Evolutionary conservation across 306 rosid genomes (phyloP).

Genomic region (Glycine soja): DNA sequence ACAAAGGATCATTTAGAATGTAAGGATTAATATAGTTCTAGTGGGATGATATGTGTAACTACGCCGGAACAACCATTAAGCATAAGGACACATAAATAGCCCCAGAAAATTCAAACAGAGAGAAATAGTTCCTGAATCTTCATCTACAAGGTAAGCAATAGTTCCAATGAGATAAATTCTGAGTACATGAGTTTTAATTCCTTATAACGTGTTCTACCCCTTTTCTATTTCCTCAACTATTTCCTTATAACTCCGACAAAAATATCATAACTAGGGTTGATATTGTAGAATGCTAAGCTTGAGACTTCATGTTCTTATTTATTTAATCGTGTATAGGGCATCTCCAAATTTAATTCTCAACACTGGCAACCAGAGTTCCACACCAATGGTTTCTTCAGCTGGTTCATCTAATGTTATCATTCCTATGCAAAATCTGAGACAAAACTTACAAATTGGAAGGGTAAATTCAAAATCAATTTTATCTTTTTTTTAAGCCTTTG

Average conservation of each 20-base stretch:
- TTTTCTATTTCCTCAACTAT: neutral
- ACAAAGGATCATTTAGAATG: too few relatives aligned
- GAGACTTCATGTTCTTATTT: too few relatives aligned
- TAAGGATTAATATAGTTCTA: too few relatives aligned
- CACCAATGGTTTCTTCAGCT: neutral
- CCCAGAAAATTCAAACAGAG: too few relatives aligned
- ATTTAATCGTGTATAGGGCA: neutral
- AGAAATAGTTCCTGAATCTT: too few relatives aligned
- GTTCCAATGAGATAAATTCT: neutral
- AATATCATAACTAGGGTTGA: neutral
- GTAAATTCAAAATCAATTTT: slow-evolving; percentile 27
- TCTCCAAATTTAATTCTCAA: neutral
- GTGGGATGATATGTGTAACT: neutral
- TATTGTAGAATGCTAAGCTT: too few relatives aligned
- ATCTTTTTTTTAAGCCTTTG: neutral
- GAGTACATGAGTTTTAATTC: neutral
- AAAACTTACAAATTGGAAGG: neutral
- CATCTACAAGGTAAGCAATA: too few relatives aligned
- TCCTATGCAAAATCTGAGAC: neutral
- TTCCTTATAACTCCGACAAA: neutral
- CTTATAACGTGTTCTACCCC: neutral
- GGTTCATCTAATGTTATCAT: neutral
- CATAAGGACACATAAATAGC: too few relatives aligned
- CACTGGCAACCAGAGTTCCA: neutral
- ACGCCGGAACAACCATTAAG: too few relatives aligned